A percentile compares a stretch with the other conserved stretches of the same genome.
phyloP scores from a whole-genome alignment of 768 basidiomycete genomes.

The Mycena leptocephala region DNA sequence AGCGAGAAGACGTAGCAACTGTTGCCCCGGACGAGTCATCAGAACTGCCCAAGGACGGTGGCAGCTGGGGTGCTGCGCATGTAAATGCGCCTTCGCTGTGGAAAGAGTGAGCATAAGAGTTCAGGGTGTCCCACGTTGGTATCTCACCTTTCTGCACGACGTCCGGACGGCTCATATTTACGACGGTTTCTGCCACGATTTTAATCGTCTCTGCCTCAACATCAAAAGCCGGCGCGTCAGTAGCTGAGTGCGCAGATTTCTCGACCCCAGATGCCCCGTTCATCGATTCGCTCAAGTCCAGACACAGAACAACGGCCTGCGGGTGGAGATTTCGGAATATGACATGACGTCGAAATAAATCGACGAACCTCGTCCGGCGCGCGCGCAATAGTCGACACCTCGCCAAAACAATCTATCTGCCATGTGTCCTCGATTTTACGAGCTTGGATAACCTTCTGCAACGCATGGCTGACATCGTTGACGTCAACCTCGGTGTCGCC shows the following conservation, averaged over 20 bases:
- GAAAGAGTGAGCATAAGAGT: too few relatives aligned
- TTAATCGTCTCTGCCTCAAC: background rate
- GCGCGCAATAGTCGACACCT: slow-evolving; percentile 36
- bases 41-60: slow-evolving; percentile 31
- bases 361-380: slow-evolving; percentile 44
- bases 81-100: too few relatives aligned
- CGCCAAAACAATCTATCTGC: slow-evolving; percentile 45
- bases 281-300: slow-evolving; percentile 48
- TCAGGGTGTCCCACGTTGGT: too few relatives aligned
- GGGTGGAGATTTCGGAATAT: background rate
- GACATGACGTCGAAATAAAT: background rate
- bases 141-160: slow-evolving; percentile 29
- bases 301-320: slow-evolving; percentile 48
- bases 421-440: slow-evolving; percentile 46
- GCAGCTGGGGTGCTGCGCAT: slow-evolving; percentile 4
- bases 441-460: slow-evolving; percentile 37
- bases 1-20: background rate
- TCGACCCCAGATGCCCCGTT: slow-evolving; percentile 38
- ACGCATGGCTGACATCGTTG: slow-evolving; percentile 41
- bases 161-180: background rate
- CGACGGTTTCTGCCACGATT: slow-evolving; percentile 6
- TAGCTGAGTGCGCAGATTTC: background rate
- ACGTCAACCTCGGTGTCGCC: slow-evolving; percentile 49
- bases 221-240: slow-evolving; percentile 5
- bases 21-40: background rate